Base-by-base conservation (phyloP, 1,284 basidiomycete species). In the Golubevia pallescens region DNA sequence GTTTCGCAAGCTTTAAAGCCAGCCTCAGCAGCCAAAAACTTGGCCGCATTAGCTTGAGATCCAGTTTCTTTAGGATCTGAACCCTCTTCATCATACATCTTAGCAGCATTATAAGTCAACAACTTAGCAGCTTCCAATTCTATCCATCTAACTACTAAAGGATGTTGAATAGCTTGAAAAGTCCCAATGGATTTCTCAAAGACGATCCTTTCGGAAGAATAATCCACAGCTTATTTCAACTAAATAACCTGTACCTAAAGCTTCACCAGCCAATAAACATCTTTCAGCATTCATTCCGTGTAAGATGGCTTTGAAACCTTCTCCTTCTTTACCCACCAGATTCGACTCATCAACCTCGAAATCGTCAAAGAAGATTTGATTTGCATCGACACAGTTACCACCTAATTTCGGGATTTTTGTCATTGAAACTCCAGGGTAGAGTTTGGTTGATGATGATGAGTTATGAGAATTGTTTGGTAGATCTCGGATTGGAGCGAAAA, bases 211-310 rank as follows among this genome's bases (percentile, higher is more conserved):
- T 77, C 73, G 1, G 52, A 53, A 0, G 75, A 73, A 21, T 77
- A 77, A n/a, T 58, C 8, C 7, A 70, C 68, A 2, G 75, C 75
- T 5, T 62, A 24, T 6, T 65, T 63, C 8, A 77, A 56, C 75
- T 1, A 69, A 70, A 48, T 77, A 77, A 7, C 75, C 75, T 4
- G 70, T 63, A 81, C 87, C 87, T 14, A 87, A 68, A 16, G 87
- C 86, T 73, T 87, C 87, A 24, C 86, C 87, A 0, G 86, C 86
- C n/a, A 87, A 70, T 10, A 87, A 67, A 59, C 85, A 85, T 1
- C 87, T 73, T 64, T 87, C 87, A n/a, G 87, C 86, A 66, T 86
- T 87, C 75, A 78, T 76, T 5, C 78, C 77, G 48, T 77, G 74
- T 21, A 78, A 48, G 8, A 78, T 38, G 3, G 34, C 80, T 67